Base-by-base conservation (phyloP, 106 monocot species). In the Allium cepa region DNA sequence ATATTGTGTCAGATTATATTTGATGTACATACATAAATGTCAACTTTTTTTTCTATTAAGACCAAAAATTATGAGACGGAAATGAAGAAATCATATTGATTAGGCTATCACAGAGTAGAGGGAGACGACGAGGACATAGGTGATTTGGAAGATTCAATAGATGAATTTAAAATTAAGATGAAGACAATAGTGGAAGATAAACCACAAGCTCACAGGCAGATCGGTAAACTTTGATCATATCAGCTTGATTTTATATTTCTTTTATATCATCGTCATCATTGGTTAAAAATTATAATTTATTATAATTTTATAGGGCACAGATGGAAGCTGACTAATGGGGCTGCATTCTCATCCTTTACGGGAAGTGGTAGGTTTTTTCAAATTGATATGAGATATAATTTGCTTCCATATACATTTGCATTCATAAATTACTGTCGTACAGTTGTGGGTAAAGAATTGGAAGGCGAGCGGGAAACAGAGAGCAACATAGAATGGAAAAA, bases 121-220 rank as follows among this genome's bases (percentile, higher is more conserved):
- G 94, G 88, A 62, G 94, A 95, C 50, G 88, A 83, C 47, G 95
- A 91, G 3, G 94, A 88, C 28, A 84, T 53, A 5, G 68, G 47
- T 4, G 87, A 91, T 8, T 62, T 79, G 57, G 86, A 89, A 26
- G 88, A 86, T 50, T 79, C 85, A 11, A 85, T 85, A 27, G 81
- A 83, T 17, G 88, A 88, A 67, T 74, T 85, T 68, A 82, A 75
- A 52, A 71, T 70, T 70, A 17, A 91, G 86, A 71, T 76, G 7
- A 76, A 76, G 36, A 73, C 66, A 72, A 50, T 47, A 64, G 48
- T 69, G 10, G 79, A 0, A 22, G 22, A 78, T 47, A 57, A 68
- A 22, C 67, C 60, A 36, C 57, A 47, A 36, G 56, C 74, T 45
- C 83, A 84, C 60, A 28, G 53, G 22, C 10, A 65, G 72, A 50